These are phyloP conservation scores for Tetracladium setigerum DNA, from an alignment of 495 filamentous ascomycete genomes.

Conservation along the genomic window DNA sequence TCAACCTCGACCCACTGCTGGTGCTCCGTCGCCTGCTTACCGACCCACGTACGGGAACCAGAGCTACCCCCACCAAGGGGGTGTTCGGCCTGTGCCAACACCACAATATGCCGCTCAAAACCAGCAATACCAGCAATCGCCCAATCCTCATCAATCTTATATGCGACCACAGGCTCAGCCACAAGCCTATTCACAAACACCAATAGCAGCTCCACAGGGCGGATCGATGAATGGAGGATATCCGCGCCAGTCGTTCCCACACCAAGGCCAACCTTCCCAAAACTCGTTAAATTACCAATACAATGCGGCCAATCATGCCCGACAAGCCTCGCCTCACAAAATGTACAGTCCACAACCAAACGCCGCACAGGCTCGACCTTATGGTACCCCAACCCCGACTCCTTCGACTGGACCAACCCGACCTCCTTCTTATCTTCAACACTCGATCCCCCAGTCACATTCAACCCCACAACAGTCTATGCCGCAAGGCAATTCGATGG, in stretches of 20 bases:
- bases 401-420: no score
- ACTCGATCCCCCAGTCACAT: background rate
- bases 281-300: constrained; percentile 20
- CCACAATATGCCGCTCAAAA: constrained; percentile 10
- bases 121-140: constrained; percentile 13
- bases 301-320: constrained; percentile 6
- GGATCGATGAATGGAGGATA: constrained; percentile 19
- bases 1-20: constrained; percentile 10
- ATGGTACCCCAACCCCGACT: background rate
- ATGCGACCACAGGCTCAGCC: constrained; percentile 6
- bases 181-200: constrained; percentile 14
- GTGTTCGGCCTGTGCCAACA: constrained; percentile 9
- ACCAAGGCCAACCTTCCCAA: constrained; percentile 11
- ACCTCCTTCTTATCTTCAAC: no score
- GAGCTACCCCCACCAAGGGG: constrained; percentile 12
- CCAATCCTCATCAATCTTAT: constrained; percentile 4
- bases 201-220: constrained; percentile 7
- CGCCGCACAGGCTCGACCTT: constrained; percentile 10
- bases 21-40: constrained; percentile 10
- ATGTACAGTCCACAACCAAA: constrained; percentile 16
- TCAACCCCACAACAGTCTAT: constrained; percentile 13
- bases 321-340: constrained; percentile 21
- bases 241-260: constrained; percentile 8
- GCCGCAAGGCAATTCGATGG: constrained; percentile 8
- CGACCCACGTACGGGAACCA: constrained; percentile 10